phyloP scores from a whole-genome alignment of 495 filamentous ascomycete genomes.

The Penicillium alfredii region DNA sequence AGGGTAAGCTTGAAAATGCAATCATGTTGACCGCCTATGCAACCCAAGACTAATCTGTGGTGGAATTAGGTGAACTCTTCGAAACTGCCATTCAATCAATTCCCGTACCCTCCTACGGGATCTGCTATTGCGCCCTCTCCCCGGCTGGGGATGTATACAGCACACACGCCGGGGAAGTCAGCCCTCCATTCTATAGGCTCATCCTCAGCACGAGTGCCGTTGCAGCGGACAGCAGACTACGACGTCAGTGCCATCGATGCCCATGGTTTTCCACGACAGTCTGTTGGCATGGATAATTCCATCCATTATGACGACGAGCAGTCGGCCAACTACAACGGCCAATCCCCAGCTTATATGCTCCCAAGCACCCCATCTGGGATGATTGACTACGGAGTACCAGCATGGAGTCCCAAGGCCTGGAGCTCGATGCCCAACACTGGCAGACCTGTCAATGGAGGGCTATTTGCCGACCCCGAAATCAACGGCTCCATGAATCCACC shows the following conservation, averaged over 20 bases:
- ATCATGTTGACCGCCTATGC: too few species aligned
- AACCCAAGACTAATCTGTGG: background rate
- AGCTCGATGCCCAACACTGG: constrained; percentile 12
- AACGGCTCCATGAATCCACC: constrained; percentile 19
- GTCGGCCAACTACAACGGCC: constrained; percentile 18
- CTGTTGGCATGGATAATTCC: constrained; percentile 16
- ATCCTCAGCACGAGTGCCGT: constrained; percentile 13
- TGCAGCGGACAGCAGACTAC: constrained; percentile 23
- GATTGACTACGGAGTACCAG: constrained; percentile 19
- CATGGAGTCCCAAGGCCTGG: constrained; percentile 30
- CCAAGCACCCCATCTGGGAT: constrained; percentile 22
- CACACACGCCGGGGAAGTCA: constrained; percentile 15
- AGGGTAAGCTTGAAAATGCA: constrained; percentile 66
- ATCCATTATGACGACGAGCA: constrained; percentile 32
- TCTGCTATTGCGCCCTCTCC: constrained; percentile 13
- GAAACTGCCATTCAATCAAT: too few species aligned
- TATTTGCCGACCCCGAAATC: constrained; percentile 27
- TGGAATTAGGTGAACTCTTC: constrained; percentile 21
- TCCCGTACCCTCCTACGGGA: constrained; percentile 20
- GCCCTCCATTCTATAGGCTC: constrained; percentile 13
- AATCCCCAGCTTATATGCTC: constrained; percentile 26
- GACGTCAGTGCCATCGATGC: constrained; percentile 18
- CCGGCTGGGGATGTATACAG: constrained; percentile 16
- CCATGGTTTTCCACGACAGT: constrained; percentile 17
- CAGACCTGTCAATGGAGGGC: constrained; percentile 14